phyloP scores from a whole-genome alignment of 2,329 filamentous ascomycete genomes.

The Myriosclerotinia scirpicola region DNA sequence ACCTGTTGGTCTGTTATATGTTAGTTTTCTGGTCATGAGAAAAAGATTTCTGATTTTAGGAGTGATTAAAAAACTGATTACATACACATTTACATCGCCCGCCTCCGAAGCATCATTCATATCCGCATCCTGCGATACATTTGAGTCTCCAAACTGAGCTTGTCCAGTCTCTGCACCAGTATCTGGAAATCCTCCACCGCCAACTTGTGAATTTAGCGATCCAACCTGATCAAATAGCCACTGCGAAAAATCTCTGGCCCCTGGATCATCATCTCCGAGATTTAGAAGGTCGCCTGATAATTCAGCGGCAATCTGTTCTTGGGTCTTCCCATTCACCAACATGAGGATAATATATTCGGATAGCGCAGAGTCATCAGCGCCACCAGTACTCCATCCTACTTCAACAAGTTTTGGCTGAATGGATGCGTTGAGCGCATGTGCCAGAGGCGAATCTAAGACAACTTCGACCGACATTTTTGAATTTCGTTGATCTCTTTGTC shows the following conservation, averaged over 20 bases:
- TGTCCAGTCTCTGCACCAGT: slow-evolving; percentile 35
- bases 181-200: slow-evolving; percentile 44
- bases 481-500: slow-evolving; percentile 25
- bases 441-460: slow-evolving; percentile 75
- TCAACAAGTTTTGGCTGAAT: slow-evolving; percentile 92
- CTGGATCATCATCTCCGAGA: slow-evolving; percentile 78
- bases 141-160: slow-evolving; percentile 57
- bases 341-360: slow-evolving; percentile 97
- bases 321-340: slow-evolving; percentile 92
- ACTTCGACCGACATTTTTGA: slow-evolving; percentile 75
- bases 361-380: slow-evolving; percentile 73
- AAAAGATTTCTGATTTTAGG: neutral
- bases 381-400: slow-evolving; percentile 84
- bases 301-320: slow-evolving; percentile 84
- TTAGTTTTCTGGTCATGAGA: slow-evolving; percentile 43
- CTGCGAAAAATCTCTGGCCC: slow-evolving; percentile 77
- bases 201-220: slow-evolving; percentile 61
- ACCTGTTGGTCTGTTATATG: slow-evolving; percentile 72
- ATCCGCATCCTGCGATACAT: slow-evolving; percentile 62
- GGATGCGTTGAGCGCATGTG: slow-evolving; percentile 75
- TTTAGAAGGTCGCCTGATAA: slow-evolving; percentile 84
- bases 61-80: slow-evolving; percentile 30
- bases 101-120: slow-evolving; percentile 61
- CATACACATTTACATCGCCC: slow-evolving; percentile 59
- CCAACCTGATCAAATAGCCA: slow-evolving; percentile 94